These are phyloP conservation scores for Anisodus tanguticus DNA, from an alignment of 257 asterid species.

Conservation along the genomic window DNA sequence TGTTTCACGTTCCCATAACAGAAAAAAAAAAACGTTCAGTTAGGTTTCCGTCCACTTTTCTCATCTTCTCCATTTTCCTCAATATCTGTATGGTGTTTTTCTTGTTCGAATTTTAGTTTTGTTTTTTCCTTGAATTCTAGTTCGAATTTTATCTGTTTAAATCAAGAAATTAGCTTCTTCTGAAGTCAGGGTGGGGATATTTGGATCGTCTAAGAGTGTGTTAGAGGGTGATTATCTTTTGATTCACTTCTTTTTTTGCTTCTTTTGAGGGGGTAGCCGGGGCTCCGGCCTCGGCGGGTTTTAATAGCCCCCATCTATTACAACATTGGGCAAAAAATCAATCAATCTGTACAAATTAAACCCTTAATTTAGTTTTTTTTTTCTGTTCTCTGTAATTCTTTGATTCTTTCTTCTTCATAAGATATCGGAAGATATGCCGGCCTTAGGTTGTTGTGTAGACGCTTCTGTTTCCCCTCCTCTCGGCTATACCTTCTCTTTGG, in stretches of 20 bases:
- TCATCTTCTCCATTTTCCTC: background rate
- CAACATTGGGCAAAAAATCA: slow-evolving; percentile 37
- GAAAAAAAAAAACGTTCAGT: slow-evolving; percentile 37
- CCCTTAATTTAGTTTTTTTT: slow-evolving; percentile 43
- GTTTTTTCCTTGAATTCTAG: background rate
- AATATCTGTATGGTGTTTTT: slow-evolving; percentile 71
- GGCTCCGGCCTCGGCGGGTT: slow-evolving; percentile 99
- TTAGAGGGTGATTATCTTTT: slow-evolving; percentile 64
- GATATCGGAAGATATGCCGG: slow-evolving; percentile 70
- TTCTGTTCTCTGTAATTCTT: slow-evolving; percentile 38
- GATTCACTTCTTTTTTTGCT: slow-evolving; percentile 65
- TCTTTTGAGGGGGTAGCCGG: slow-evolving; percentile 99
- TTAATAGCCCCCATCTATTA: slow-evolving; percentile 89
- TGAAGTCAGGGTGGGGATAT: slow-evolving; percentile 97
- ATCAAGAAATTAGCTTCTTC: slow-evolving; percentile 50
- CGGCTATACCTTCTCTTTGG: slow-evolving; percentile 63
- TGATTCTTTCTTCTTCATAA: slow-evolving; percentile 7
- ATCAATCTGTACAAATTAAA: slow-evolving; percentile 11
- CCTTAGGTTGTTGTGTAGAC: slow-evolving; percentile 82
- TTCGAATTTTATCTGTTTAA: background rate
- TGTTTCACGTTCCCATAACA: slow-evolving; percentile 33
- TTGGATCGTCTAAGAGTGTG: slow-evolving; percentile 48
- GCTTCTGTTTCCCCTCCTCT: slow-evolving; percentile 64
- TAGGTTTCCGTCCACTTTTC: slow-evolving; percentile 45
- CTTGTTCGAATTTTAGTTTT: slow-evolving; percentile 42